phyloP scores from a whole-genome alignment of 2,329 filamentous ascomycete genomes.

The Exserohilum rostratum region DNA sequence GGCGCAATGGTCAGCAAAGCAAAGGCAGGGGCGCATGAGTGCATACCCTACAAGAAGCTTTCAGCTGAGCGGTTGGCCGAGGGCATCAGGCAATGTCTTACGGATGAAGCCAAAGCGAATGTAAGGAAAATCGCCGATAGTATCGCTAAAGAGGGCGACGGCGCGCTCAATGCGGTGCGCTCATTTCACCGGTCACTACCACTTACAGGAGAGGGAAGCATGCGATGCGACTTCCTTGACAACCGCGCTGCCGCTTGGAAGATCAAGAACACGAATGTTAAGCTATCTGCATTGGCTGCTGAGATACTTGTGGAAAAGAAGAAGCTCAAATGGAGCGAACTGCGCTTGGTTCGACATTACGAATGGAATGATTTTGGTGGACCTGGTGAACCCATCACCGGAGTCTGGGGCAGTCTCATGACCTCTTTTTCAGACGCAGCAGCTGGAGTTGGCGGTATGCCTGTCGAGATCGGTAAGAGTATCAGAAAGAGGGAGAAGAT shows the following conservation, averaged over 20 bases:
- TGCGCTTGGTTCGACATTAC: conserved; percentile 68
- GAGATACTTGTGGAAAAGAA: conserved; percentile 67
- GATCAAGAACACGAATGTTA: conserved; percentile 65
- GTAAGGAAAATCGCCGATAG: conserved; percentile 65
- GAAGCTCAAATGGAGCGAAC: conserved; percentile 66
- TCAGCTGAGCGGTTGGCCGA: conserved; percentile 68
- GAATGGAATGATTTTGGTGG: conserved; percentile 82
- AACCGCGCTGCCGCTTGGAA: conserved; percentile 71
- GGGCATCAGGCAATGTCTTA: conserved; percentile 72
- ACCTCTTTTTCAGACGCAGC: conserved; percentile 64
- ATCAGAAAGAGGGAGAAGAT: conserved; percentile 61
- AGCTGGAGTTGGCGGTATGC: conserved; percentile 68
- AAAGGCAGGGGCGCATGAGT: conserved; percentile 67
- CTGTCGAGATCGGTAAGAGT: conserved; percentile 65
- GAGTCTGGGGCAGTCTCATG: conserved; percentile 66
- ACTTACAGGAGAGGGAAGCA: conserved; percentile 51
- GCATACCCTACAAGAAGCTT: conserved; percentile 70
- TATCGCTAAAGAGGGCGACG: conserved; percentile 69
- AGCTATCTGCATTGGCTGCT: conserved; percentile 68
- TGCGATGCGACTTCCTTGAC: conserved; percentile 70
- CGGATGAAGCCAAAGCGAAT: conserved; percentile 63
- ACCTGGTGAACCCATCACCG: conserved; percentile 74
- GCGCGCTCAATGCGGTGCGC: conserved; percentile 70
- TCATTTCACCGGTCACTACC: conserved; percentile 68
- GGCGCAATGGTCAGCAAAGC: conserved; percentile 70